Evolutionary conservation across 805 yeast genomes (phyloP), one percentile per base, ranked within the genome.

Genomic region (Nakazawaea laoshanensis): DNA sequence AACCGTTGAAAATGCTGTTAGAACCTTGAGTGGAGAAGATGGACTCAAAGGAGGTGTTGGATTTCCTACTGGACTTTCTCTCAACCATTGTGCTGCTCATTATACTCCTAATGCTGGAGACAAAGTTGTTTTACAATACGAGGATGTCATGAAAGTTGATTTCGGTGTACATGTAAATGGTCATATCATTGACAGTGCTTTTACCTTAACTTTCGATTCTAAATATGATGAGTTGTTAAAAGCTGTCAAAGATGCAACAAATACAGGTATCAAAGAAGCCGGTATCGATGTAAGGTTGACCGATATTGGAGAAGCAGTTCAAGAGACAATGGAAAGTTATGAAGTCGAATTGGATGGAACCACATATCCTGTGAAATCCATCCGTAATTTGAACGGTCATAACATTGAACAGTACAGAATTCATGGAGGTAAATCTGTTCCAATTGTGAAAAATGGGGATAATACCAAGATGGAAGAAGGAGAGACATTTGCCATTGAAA

Each of bases 391-490:
- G 53, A 82, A 86, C 56, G 99, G 99, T 24, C 99, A 92, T 61
- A 88, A 78, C 51, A 92, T 92, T 48, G 77, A 73, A 17, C 88
- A 79, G 36, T 88, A 67, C 58, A 67, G 64, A 33, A 92, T 92
- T 49, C 99, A 92, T 57, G 92, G 88, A 26, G 96, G 96, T 42
- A 92, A 92, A 57, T 77, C 94, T 17, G 97, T 92, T 29, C 99
- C 99, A 12, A 92, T 92, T 48, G 95, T 92, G 22, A 81, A 88
- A 48, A 84, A 84, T 48, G 89, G 87, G 6, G 98, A 92, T 54
- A 72, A 72, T 56, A 92, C 97, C 8, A 89, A 89, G 68, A 89
- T 92, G 96, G 99, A 92, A 57, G 99, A 92, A 63, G 96, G 96
- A 42, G 98, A 92, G 57, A 79, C 86, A 2, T 89, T 85, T 65